Conservation (phyloP, 148 eudicot species). For the Dysphania ambrosioides region DNA sequence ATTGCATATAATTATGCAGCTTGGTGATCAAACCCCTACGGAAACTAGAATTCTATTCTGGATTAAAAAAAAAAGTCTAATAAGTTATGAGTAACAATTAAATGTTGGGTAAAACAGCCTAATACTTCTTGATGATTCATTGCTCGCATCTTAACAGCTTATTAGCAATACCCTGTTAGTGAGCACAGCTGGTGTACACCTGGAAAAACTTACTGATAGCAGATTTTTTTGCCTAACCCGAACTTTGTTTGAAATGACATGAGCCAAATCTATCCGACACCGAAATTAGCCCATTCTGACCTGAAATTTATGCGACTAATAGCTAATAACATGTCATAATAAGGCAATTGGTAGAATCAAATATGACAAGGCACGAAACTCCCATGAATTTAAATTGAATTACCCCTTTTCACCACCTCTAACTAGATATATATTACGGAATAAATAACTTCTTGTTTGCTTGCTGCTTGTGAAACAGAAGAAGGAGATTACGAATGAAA, state of each 20-base stretch:
- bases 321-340: not conserved
- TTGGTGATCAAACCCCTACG: not conserved
- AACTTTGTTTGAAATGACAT: not conserved
- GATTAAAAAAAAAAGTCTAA: not conserved
- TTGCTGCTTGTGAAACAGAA: slow-evolving; percentile 34
- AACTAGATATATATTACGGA: not conserved
- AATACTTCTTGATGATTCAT: not conserved
- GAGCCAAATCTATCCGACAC: not conserved
- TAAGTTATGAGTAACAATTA: not conserved
- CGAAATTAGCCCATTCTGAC: not conserved
- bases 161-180: not conserved
- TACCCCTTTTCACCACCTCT: not conserved
- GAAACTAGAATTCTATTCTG: not conserved
- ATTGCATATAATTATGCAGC: not conserved
- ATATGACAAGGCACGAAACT: not conserved
- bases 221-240: not conserved
- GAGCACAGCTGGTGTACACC: not conserved
- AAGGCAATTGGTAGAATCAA: not conserved
- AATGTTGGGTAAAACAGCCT: not conserved
- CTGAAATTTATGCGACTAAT: not conserved
- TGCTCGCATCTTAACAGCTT: not conserved
- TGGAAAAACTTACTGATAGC: not conserved
- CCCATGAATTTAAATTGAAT: not conserved
- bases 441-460: not conserved
- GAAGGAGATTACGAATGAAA: slow-evolving; percentile 45